Evolutionary conservation across 805 yeast species (phyloP).

Genomic region (Pichia cephalocereana): DNA sequence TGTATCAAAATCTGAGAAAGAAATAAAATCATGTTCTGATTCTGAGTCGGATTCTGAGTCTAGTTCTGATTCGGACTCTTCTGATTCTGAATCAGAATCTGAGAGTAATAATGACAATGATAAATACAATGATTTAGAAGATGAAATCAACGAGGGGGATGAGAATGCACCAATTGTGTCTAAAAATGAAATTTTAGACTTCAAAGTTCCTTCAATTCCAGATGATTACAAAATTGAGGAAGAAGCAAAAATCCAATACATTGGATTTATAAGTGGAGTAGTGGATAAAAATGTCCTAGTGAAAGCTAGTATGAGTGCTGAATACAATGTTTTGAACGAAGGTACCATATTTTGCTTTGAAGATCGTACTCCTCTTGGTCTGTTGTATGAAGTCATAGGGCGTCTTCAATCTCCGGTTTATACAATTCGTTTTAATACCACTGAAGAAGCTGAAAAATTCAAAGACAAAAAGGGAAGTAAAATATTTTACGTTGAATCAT

Average conservation of each 20-base stretch:
- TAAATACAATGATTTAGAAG: slow-evolving; percentile 8
- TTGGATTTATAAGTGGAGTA: slow-evolving; percentile 61
- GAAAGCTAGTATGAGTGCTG: slow-evolving; percentile 71
- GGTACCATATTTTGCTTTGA: slow-evolving; percentile 72
- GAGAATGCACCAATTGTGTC: slow-evolving; percentile 58
- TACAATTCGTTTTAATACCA: slow-evolving; percentile 55
- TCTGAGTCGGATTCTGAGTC: not conserved
- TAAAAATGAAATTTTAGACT: slow-evolving; percentile 67
- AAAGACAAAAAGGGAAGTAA: slow-evolving; percentile 41
- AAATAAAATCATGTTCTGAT: not conserved
- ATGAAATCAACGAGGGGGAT: slow-evolving; percentile 30
- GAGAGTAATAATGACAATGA: slow-evolving; percentile 14
- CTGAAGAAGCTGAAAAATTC: slow-evolving; percentile 40
- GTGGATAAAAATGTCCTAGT: slow-evolving; percentile 69
- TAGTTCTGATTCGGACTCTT: slow-evolving; percentile 15
- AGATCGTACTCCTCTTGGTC: slow-evolving; percentile 63
- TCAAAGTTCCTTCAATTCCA: slow-evolving; percentile 58
- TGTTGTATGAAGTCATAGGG: slow-evolving; percentile 84
- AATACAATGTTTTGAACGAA: slow-evolving; percentile 72
- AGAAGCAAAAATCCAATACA: slow-evolving; percentile 56
- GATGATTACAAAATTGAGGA: slow-evolving; percentile 49
- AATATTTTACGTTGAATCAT: slow-evolving; percentile 73
- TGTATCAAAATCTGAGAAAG: too few relatives aligned
- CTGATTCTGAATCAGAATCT: slow-evolving; percentile 19
- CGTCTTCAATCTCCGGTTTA: slow-evolving; percentile 74